Conservation (phyloP, 164 flowering plant species). For the Sextonia rubra region DNA sequence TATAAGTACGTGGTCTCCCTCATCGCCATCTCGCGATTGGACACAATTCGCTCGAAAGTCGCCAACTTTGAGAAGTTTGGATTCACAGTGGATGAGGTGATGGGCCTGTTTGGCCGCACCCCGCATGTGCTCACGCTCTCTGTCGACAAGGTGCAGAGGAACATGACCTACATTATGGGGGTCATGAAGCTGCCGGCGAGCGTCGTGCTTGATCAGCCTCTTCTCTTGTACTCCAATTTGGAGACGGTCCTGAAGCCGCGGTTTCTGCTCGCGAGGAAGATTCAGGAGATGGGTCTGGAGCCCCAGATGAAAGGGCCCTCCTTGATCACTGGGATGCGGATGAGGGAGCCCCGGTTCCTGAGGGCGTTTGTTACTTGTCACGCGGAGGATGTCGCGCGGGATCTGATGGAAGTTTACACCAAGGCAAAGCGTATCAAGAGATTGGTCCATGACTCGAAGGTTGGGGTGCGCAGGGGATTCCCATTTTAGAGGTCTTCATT, state of each 20-base stretch:
- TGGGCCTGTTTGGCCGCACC: constrained; percentile 35
- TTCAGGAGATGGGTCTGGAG: constrained; percentile 40
- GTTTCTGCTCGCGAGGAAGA: constrained; percentile 30
- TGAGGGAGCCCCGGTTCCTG: constrained; percentile 51
- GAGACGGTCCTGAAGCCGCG: constrained; percentile 57
- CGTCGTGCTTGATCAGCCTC: constrained; percentile 34
- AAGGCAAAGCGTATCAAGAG: constrained; percentile 44
- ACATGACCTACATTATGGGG: constrained; percentile 55
- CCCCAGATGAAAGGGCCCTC: constrained; percentile 39
- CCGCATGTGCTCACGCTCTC: constrained; percentile 53
- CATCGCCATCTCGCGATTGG: constrained; percentile 51
- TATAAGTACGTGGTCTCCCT: constrained; percentile 56
- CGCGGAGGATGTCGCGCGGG: constrained; percentile 30
- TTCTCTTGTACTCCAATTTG: constrained; percentile 36
- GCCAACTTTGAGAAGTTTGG: constrained; percentile 59
- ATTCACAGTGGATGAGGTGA: constrained; percentile 43
- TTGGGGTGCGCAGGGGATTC: constrained; percentile 28
- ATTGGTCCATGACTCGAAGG: constrained; percentile 48
- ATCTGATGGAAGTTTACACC: constrained; percentile 37
- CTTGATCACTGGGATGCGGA: constrained; percentile 47
- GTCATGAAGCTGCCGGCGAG: constrained; percentile 48
- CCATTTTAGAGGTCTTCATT: constrained; percentile 36
- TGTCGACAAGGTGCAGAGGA: constrained; percentile 58
- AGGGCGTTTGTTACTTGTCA: constrained; percentile 44
- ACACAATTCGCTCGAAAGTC: constrained; percentile 48